Evolutionary conservation across 2,329 filamentous ascomycete genomes (phyloP).

Genomic region (Trichoderma koningiopsis): DNA sequence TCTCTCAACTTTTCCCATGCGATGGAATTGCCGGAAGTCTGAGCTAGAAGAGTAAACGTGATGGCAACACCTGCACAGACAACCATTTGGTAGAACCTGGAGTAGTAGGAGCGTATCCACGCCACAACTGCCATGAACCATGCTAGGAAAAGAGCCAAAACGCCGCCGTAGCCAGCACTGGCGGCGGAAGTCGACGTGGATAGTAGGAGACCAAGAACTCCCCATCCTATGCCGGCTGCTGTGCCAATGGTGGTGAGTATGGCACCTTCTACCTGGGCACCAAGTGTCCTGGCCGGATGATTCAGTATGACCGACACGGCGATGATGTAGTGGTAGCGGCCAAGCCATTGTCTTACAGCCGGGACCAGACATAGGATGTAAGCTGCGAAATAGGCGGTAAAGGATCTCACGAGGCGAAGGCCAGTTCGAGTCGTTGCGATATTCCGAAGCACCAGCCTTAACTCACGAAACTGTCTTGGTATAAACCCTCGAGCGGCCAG

Average conservation of each 20-base stretch:
- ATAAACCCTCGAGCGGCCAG: slow-evolving; percentile 51
- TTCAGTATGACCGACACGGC: slow-evolving; percentile 60
- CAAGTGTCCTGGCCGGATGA: slow-evolving; percentile 58
- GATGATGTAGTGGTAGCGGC: slow-evolving; percentile 58
- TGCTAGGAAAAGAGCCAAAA: slow-evolving; percentile 58
- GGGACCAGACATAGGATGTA: slow-evolving; percentile 59
- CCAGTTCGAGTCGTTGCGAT: slow-evolving; percentile 54
- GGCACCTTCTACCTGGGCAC: slow-evolving; percentile 59
- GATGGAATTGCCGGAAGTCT: slow-evolving; percentile 46
- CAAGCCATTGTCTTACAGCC: slow-evolving; percentile 51
- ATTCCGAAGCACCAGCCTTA: slow-evolving; percentile 43
- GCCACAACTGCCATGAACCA: slow-evolving; percentile 55
- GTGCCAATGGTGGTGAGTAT: slow-evolving; percentile 57
- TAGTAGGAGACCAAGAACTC: slow-evolving; percentile 54
- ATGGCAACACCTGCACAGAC: slow-evolving; percentile 59
- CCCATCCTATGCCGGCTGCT: slow-evolving; percentile 57
- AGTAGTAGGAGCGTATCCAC: slow-evolving; percentile 57
- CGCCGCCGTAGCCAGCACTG: slow-evolving; percentile 53
- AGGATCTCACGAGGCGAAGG: slow-evolving; percentile 55
- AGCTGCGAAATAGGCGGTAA: slow-evolving; percentile 58
- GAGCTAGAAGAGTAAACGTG: slow-evolving; percentile 55
- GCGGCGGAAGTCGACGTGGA: slow-evolving; percentile 53
- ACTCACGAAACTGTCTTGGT: slow-evolving; percentile 49
- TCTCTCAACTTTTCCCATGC: slow-evolving; percentile 54
- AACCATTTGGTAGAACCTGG: slow-evolving; percentile 58